Conservation (phyloP, 2,329 filamentous ascomycete species). For the Colletotrichum camelliae region DNA sequence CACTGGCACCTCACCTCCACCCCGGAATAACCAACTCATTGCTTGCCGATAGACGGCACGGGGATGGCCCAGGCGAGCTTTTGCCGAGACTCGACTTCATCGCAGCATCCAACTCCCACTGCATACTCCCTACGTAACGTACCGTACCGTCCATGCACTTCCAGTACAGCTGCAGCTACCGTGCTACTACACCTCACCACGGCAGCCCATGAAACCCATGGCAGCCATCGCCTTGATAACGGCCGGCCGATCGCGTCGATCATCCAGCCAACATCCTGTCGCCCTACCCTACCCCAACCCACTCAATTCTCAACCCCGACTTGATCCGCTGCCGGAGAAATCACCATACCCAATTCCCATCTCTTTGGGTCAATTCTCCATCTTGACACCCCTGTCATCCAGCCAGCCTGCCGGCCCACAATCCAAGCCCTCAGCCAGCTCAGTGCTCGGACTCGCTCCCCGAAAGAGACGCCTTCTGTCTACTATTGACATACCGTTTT, state of each 20-base stretch:
- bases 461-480: neutral
- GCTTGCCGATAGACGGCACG: neutral
- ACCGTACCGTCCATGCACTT: neutral
- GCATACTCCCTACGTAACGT: neutral
- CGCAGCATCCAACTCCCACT: neutral
- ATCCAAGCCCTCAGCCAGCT: neutral
- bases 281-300: neutral
- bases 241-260: slow-evolving; percentile 21
- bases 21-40: neutral
- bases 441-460: neutral
- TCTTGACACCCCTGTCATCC: neutral
- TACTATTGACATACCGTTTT: neutral
- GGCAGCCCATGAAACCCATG: neutral
- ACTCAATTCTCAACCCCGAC: neutral
- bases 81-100: neutral
- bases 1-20: neutral
- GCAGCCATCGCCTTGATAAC: slow-evolving; percentile 9
- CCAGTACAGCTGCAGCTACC: neutral
- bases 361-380: neutral
- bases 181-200: slow-evolving; percentile 1
- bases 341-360: neutral
- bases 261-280: slow-evolving; percentile 9
- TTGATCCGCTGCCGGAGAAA: neutral
- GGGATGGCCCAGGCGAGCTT: neutral
- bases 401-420: neutral